These are phyloP conservation scores for Mycosarcoma maydis DNA, from an alignment of 1,284 basidiomycete species.

Conservation along the genomic window DNA sequence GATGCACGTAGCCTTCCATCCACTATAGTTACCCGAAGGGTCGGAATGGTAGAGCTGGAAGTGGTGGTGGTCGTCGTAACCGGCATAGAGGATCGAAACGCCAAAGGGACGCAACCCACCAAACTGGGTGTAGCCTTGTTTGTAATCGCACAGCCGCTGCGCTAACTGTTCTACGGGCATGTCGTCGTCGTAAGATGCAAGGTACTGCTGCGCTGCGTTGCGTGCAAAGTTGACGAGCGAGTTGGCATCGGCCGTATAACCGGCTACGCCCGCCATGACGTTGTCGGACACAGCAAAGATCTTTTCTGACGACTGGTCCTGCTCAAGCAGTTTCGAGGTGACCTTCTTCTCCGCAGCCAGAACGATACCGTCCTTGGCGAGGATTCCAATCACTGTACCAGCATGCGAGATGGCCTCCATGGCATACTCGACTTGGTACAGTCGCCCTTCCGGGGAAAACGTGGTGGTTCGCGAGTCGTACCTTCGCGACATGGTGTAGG, in stretches of 20 bases:
- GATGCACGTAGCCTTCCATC: conserved; percentile 98
- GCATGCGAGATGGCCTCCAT: conserved; percentile 99
- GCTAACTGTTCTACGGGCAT: conserved; percentile 97
- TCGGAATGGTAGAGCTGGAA: conserved; percentile 99
- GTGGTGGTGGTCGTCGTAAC: conserved; percentile 92
- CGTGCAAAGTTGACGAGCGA: conserved; percentile 95
- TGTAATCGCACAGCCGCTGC: conserved; percentile 93
- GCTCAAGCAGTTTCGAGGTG: conserved; percentile 95
- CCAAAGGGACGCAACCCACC: conserved; percentile 98
- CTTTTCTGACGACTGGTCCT: conserved; percentile 91
- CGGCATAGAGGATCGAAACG: conserved; percentile 94
- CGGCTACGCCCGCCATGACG: conserved; percentile 92
- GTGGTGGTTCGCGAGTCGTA: conserved; percentile 66
- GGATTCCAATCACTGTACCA: conserved; percentile 90
- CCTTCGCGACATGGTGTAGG: conserved; percentile 59
- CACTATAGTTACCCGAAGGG: conserved; percentile 97
- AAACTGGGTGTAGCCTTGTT: conserved; percentile 98
- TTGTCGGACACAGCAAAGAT: conserved; percentile 84
- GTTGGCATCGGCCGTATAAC: conserved; percentile 95
- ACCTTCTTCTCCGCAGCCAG: conserved; percentile 99
- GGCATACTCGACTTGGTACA: conserved; percentile 88
- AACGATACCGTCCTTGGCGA: conserved; percentile 89
- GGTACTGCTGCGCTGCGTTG: conserved; percentile 84
- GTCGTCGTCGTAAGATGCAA: conserved; percentile 92
- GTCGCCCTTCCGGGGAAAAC: conserved; percentile 67